Evolutionary conservation across 2,329 filamentous ascomycete genomes (phyloP), one percentile per base, ranked within the genome.

Genomic region (Pochonia chlamydosporia): DNA sequence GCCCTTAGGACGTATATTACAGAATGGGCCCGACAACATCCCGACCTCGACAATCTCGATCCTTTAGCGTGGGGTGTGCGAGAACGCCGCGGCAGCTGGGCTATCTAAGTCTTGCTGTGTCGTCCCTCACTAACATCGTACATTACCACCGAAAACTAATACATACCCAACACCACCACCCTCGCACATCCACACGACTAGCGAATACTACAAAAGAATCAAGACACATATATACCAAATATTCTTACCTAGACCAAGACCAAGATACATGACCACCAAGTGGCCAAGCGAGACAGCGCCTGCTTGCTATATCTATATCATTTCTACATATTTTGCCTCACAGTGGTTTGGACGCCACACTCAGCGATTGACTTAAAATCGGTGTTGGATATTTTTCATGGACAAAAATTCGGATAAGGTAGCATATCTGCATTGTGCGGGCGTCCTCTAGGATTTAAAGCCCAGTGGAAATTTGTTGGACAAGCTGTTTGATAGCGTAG

Each of bases 11-110:
- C 83, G 35, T 97, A 97, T 63, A 87, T 97, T 33, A 76, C 77
- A 31, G 90, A 96, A 64, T 97, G 92, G 92, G 91, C 87, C 21
- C 76, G 85, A 48, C 90, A 96, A 65, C 88, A 95, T 62, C 89
- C 90, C 5, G 77, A 81, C 52, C 81, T 93, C 64, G 75, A 81
- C 55, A 71, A 73, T 48, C 73, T 80, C 52, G 74, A 75, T 46
- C 72, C 78, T 3, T 66, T 79, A 53, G 78, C 79, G 4, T 89
- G 85, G 85, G 86, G 85, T 11, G 79, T 87, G 41, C 71, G 75
- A 47, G 82, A 81, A 50, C 69, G 83, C 50, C 70, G 80, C 60
- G 85, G 86, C 47, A 89, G 85, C 57, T 90, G 86, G 85, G 85
- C 84, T 36, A 77, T 86, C 49, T 87, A 56, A 31, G 59, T 33